Percentiles rank a stretch among this genome's conserved stretches.
Conservation (phyloP, 2,329 filamentous ascomycete species). For the Sclerotinia subarctica region DNA sequence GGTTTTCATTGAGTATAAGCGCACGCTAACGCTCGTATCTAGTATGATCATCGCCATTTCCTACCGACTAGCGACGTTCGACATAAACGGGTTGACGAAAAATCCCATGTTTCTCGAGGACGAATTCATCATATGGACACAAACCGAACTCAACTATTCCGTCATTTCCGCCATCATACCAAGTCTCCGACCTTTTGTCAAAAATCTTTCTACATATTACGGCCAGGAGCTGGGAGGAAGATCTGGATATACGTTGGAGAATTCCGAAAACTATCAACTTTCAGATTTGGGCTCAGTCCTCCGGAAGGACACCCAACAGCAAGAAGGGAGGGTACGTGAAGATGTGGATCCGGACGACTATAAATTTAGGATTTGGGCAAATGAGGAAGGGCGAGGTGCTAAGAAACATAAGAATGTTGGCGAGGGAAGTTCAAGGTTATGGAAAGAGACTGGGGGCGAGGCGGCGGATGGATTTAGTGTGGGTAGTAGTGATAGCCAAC, state of each 20-base stretch:
- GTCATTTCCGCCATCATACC: constrained; percentile 45
- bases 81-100: constrained; percentile 35
- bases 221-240: constrained; percentile 28
- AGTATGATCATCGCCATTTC: constrained; percentile 43
- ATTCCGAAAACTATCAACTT: constrained; percentile 20
- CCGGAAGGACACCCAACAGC: not conserved
- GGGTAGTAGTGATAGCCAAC: constrained; percentile 25
- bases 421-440: not conserved
- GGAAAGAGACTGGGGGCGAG: not conserved
- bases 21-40: not conserved
- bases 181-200: constrained; percentile 46
- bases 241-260: constrained; percentile 2
- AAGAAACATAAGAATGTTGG: not conserved
- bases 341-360: constrained; percentile 22
- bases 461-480: constrained; percentile 20
- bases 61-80: constrained; percentile 42
- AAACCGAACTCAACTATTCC: constrained; percentile 44
- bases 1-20: not conserved
- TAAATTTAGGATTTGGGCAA: constrained; percentile 21
- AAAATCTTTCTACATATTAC: constrained; percentile 39
- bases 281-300: constrained; percentile 6
- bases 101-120: constrained; percentile 42
- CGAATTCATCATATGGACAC: constrained; percentile 40
- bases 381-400: not conserved
- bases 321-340: not conserved